Conservation (phyloP, 1,284 basidiomycete species). For the Ceratobasidium sp. region DNA sequence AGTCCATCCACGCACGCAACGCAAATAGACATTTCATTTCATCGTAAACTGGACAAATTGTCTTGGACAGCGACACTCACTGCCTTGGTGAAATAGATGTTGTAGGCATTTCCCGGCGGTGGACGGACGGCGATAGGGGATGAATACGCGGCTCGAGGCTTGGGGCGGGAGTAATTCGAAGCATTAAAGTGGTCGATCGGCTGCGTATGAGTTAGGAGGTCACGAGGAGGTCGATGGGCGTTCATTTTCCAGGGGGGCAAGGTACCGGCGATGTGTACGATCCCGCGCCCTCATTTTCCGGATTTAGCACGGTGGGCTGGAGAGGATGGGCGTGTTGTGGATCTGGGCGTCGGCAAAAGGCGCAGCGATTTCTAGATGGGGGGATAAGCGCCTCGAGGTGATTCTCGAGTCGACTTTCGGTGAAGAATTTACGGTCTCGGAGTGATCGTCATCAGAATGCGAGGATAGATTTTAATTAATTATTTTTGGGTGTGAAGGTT, state of each 20-base stretch:
- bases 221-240: no score
- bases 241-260: background rate
- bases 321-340: background rate
- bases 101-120: background rate
- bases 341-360: background rate
- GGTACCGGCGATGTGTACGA: background rate
- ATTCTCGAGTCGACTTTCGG: slow-evolving; percentile 7
- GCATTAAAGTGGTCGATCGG: no score
- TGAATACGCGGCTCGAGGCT: background rate
- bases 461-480: no score
- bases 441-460: background rate
- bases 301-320: background rate
- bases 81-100: background rate
- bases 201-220: no score
- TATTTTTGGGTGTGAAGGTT: no score
- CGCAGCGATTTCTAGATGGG: background rate
- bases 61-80: background rate
- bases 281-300: background rate
- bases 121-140: background rate
- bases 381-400: background rate
- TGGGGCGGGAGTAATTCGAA: background rate
- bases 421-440: background rate
- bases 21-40: slow-evolving; percentile 3
- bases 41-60: background rate
- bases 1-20: background rate